These are phyloP conservation scores for Magnaporthales sp. DNA, from an alignment of 2,329 filamentous ascomycete species.

Conservation along the genomic window DNA sequence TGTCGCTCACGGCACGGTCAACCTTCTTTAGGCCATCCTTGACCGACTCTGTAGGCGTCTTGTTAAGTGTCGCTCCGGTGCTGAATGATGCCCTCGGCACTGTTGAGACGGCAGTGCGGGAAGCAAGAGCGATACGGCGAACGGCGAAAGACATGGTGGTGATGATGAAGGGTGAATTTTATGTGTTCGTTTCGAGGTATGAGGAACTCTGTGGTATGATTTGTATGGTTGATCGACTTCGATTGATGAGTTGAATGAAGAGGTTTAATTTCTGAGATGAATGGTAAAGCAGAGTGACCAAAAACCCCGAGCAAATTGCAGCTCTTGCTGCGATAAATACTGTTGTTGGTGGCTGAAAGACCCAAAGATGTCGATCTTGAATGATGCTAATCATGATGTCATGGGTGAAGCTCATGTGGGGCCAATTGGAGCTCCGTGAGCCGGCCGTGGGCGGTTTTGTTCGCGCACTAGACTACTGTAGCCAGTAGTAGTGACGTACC, in stretches of 20 bases:
- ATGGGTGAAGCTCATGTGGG: neutral
- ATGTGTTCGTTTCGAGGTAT: neutral
- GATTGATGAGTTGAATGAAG: neutral
- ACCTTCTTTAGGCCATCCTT: constrained; percentile 53
- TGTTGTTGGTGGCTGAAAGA: neutral
- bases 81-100: constrained; percentile 38
- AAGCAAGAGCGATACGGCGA: constrained; percentile 32
- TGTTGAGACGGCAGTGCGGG: constrained; percentile 22
- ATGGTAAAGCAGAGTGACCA: too few relatives aligned
- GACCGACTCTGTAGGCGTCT: constrained; percentile 42
- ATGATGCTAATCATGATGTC: constrained; percentile 8
- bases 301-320: neutral
- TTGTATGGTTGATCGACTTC: too few relatives aligned
- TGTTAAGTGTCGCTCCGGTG: constrained; percentile 33
- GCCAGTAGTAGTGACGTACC: neutral
- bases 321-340: constrained; percentile 1
- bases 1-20: constrained; percentile 51
- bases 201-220: too few relatives aligned
- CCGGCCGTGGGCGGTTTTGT: neutral
- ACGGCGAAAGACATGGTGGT: constrained; percentile 41
- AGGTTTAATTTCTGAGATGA: neutral
- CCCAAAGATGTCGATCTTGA: neutral
- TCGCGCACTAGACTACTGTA: neutral
- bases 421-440: neutral
- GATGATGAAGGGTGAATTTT: constrained; percentile 8